Percentiles rank a stretch among this genome's conserved stretches.
Evolutionary conservation across 192 early-diverging fungal species (phyloP).

Genomic region (Globomyces pollinis-pini): DNA sequence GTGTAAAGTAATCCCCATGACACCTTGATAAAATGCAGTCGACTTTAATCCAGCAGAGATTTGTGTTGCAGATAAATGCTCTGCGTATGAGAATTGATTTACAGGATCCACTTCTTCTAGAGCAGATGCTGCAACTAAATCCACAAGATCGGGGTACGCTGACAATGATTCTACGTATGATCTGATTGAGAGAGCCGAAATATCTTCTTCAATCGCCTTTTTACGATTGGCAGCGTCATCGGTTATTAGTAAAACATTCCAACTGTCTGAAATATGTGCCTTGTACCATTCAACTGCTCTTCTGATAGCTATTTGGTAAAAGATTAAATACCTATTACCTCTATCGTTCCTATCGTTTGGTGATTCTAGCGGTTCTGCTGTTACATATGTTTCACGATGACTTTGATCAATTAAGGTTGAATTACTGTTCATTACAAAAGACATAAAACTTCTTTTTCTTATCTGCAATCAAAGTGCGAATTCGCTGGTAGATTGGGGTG

Average conservation of each 20-base stretch:
- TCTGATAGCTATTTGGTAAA: too few relatives aligned
- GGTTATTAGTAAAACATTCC: constrained; percentile 61
- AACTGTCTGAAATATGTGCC: constrained; percentile 54
- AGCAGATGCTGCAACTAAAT: constrained; percentile 69
- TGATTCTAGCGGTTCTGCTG: constrained; percentile 69
- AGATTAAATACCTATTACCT: too few relatives aligned
- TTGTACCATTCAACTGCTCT: constrained; percentile 77
- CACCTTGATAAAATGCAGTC: constrained; percentile 71
- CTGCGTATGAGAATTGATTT: constrained; percentile 57
- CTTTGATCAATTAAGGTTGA: too few relatives aligned
- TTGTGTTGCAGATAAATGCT: constrained; percentile 70
- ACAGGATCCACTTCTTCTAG: constrained; percentile 37
- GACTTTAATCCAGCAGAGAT: constrained; percentile 79
- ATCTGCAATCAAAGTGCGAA: constrained; percentile 66
- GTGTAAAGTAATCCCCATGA: constrained; percentile 71
- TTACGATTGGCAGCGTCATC: constrained; percentile 85
- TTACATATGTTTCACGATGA: constrained; percentile 80
- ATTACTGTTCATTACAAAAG: constrained; percentile 97
- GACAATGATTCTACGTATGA: constrained; percentile 69
- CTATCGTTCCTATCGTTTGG: constrained; percentile 95
- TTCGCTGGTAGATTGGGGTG: constrained; percentile 68
- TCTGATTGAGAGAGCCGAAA: constrained; percentile 57
- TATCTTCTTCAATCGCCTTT: constrained; percentile 53
- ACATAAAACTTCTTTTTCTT: constrained; percentile 75
- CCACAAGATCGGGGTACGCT: constrained; percentile 82